Conservation (phyloP, 1,284 basidiomycete species). For the Ganoderma sp. region DNA sequence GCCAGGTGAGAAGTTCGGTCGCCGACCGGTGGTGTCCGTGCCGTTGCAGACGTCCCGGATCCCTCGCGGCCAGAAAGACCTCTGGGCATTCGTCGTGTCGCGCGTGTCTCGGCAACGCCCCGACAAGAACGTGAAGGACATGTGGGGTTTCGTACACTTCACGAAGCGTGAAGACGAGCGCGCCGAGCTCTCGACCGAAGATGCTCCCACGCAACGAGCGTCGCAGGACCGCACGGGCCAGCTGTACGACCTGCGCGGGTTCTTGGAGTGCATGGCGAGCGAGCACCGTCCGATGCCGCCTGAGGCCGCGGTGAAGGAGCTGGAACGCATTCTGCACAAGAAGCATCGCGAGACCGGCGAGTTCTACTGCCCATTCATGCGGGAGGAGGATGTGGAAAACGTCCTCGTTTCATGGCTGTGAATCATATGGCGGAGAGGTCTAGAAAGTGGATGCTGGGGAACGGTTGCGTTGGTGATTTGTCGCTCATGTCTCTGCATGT, state of each 20-base stretch:
- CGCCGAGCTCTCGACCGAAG: background rate
- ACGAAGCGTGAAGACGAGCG: background rate
- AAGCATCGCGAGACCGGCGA: conserved; percentile 1
- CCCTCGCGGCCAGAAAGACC: conserved; percentile 8
- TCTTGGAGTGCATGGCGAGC: conserved; percentile 15
- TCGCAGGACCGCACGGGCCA: background rate
- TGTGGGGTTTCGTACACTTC: conserved; percentile 17
- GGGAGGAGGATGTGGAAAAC: background rate
- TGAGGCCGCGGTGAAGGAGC: conserved; percentile 15
- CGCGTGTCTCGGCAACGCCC: background rate
- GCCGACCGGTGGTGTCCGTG: conserved; percentile 14
- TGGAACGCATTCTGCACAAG: conserved; percentile 10
- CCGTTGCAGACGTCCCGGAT: background rate
- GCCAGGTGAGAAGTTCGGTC: conserved; percentile 2
- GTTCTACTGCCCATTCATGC: conserved; percentile 9
- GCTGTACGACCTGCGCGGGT: conserved; percentile 14
- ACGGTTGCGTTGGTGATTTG: too few species aligned
- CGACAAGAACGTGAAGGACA: background rate
- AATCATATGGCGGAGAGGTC: too few species aligned
- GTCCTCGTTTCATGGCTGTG: too few species aligned
- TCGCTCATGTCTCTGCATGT: too few species aligned
- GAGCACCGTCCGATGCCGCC: conserved; percentile 17
- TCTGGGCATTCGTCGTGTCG: conserved; percentile 11
- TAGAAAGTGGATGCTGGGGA: too few species aligned
- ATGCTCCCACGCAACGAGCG: background rate